phyloP scores from a whole-genome alignment of 805 yeast species.

The Kuraishia floccosa region DNA sequence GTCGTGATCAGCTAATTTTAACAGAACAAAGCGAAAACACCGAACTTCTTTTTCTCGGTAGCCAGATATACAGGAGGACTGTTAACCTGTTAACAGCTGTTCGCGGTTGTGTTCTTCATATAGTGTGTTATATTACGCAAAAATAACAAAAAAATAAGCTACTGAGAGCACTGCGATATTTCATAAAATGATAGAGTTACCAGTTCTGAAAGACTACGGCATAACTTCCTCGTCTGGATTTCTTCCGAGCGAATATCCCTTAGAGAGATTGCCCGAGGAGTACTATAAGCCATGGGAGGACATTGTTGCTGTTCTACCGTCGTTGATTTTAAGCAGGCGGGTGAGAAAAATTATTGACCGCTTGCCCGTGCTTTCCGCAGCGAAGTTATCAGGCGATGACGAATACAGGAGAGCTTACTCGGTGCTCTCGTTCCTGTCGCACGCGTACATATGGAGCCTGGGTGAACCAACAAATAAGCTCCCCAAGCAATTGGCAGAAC shows the following conservation, averaged over 20 bases:
- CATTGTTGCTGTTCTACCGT: slow-evolving; percentile 55
- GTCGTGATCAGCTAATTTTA: too few species aligned
- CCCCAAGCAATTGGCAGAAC: slow-evolving; percentile 61
- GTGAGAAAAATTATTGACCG: slow-evolving; percentile 54
- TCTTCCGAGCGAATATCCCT: slow-evolving; percentile 60
- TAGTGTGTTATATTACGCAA: too few species aligned
- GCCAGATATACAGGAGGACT: too few species aligned
- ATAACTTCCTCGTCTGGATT: slow-evolving; percentile 68
- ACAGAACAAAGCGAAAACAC: too few species aligned
- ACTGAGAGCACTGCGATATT: too few species aligned
- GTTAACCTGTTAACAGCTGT: too few species aligned
- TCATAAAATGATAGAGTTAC: too few species aligned
- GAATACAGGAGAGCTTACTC: slow-evolving; percentile 76
- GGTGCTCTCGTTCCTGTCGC: slow-evolving; percentile 67
- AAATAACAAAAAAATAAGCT: too few species aligned
- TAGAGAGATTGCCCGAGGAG: slow-evolving; percentile 41
- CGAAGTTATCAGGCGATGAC: slow-evolving; percentile 27
- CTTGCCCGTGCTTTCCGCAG: slow-evolving; percentile 45
- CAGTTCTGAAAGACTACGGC: slow-evolving; percentile 52
- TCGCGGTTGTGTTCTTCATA: too few species aligned
- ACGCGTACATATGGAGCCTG: slow-evolving; percentile 86
- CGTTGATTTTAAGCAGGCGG: slow-evolving; percentile 54
- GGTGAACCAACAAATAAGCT: slow-evolving; percentile 47
- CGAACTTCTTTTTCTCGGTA: too few species aligned
- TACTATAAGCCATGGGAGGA: slow-evolving; percentile 76